A percentile compares a stretch with the other conserved stretches of the same genome.
These are phyloP conservation scores for Rhynchosporium graminicola DNA, from an alignment of 2,329 filamentous ascomycete species.

Conservation along the genomic window DNA sequence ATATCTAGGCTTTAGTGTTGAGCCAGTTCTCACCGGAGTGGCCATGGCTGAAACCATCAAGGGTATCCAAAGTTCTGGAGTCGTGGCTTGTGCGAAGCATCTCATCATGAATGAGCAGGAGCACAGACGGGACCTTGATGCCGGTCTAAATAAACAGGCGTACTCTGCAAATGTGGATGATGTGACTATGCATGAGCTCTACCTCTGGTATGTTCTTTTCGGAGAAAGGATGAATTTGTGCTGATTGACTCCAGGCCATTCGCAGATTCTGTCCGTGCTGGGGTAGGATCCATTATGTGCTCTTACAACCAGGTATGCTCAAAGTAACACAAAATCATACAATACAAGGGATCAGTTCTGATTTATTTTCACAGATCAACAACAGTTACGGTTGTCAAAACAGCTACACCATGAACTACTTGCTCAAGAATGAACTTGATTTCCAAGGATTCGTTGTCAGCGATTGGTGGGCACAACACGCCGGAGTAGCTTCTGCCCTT, in stretches of 20 bases:
- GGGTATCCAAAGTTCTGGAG: constrained; percentile 79
- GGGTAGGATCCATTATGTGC: constrained; percentile 81
- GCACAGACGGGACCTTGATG: constrained; percentile 34
- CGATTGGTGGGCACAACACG: constrained; percentile 79
- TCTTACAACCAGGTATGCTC: constrained; percentile 43
- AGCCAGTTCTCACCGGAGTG: constrained; percentile 74
- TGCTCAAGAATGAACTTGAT: constrained; percentile 78
- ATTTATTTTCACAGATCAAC: constrained; percentile 56
- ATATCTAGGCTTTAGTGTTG: constrained; percentile 58
- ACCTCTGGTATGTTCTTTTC: constrained; percentile 48
- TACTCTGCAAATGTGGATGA: constrained; percentile 67
- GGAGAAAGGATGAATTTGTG: background rate
- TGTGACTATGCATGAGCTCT: constrained; percentile 61
- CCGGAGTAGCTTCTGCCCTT: constrained; percentile 64
- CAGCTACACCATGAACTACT: constrained; percentile 70
- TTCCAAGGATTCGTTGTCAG: constrained; percentile 78
- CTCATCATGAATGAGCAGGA: constrained; percentile 72
- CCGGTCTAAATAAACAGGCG: constrained; percentile 51
- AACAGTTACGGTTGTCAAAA: constrained; percentile 81
- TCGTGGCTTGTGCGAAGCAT: constrained; percentile 83
- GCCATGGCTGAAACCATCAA: constrained; percentile 71
- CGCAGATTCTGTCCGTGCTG: constrained; percentile 61
- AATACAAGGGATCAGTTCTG: no score
- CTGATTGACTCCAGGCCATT: constrained; percentile 47
- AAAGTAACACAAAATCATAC: no score